Evolutionary conservation across 1,284 basidiomycete species (phyloP).

Genomic region (Austropuccinia psidii): DNA sequence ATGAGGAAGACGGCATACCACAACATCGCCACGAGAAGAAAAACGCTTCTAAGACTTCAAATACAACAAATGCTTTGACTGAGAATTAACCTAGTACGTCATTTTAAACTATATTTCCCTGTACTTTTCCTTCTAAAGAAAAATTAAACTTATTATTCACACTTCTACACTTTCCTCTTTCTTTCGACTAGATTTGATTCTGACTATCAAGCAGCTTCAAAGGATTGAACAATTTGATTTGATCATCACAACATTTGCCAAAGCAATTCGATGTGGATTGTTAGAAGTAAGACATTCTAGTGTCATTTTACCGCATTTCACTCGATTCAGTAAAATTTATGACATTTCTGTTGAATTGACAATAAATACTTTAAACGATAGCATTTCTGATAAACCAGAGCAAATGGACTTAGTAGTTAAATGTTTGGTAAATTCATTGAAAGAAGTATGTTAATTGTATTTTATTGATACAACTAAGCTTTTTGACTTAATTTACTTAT

Average conservation of each 20-base stretch:
- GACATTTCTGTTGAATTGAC: slow-evolving; percentile 22
- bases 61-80: too few relatives aligned
- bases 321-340: slow-evolving; percentile 20
- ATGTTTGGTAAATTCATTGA: slow-evolving; percentile 2
- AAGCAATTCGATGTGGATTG: slow-evolving; percentile 30
- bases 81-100: too few relatives aligned
- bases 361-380: slow-evolving; percentile 5
- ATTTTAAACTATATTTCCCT: background rate
- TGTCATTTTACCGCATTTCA: slow-evolving; percentile 19
- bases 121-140: background rate
- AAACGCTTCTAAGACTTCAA: too few relatives aligned
- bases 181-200: too few relatives aligned
- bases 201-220: background rate
- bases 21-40: too few relatives aligned
- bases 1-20: too few relatives aligned
- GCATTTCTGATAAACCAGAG: background rate
- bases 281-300: slow-evolving; percentile 21
- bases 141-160: too few relatives aligned
- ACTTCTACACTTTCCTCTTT: too few relatives aligned
- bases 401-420: slow-evolving; percentile 1
- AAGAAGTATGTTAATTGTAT: slow-evolving; percentile 3
- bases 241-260: slow-evolving; percentile 32
- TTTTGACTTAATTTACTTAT: background rate
- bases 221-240: slow-evolving; percentile 24
- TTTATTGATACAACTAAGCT: background rate